Evolutionary conservation across 2,329 filamentous ascomycete genomes (phyloP), one percentile per base, ranked within the genome.

Genomic region (Myriosclerotinia scirpicola): DNA sequence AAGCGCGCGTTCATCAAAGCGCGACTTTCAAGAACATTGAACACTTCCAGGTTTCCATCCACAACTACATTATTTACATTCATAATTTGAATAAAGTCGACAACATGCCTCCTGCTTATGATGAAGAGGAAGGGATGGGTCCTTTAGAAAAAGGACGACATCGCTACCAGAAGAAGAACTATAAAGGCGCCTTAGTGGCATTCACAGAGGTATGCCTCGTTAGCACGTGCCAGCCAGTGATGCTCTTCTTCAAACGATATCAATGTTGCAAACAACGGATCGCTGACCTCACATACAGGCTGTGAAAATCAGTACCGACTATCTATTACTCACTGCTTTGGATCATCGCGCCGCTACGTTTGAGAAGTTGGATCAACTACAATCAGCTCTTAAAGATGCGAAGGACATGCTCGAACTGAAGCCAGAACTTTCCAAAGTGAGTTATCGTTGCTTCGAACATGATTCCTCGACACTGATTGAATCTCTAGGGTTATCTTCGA

Each of bases 311-410:
- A 75, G 70, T 54, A 71, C 71, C 17, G 70, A 68, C 14, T 64
- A 74, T 68, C 54, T 75, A 20, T 66, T 74, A 5, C 60, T 76
- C 14, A 75, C 69, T 56, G 73, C 75, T n/a, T 65, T 77, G 36
- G 75, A 77, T 66, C 72, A 74, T 71, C 72, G 76, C 60, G 75
- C 75, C 26, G 76, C 75, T n/a, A 70, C 75, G 42, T 74, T 73
- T 64, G 75, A 77, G 68, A 77, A 76, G 65, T 63, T 77, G 30
- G 66, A 71, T 20, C 56, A 73, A 36, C 63, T 75, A 2, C 69
- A 73, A 42, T 63, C 61, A 9, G 76, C 76, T 58, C 70, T 77
- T 38, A 67, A 68, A 54, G 76, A 77, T 72, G 72, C 74, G 3
- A 76, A 73, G 50, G 48, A 68, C 40, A 77, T 77, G 73, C 73